Base-by-base conservation (phyloP, 2,329 filamentous ascomycete species). In the Aspergillus luchuensis region DNA sequence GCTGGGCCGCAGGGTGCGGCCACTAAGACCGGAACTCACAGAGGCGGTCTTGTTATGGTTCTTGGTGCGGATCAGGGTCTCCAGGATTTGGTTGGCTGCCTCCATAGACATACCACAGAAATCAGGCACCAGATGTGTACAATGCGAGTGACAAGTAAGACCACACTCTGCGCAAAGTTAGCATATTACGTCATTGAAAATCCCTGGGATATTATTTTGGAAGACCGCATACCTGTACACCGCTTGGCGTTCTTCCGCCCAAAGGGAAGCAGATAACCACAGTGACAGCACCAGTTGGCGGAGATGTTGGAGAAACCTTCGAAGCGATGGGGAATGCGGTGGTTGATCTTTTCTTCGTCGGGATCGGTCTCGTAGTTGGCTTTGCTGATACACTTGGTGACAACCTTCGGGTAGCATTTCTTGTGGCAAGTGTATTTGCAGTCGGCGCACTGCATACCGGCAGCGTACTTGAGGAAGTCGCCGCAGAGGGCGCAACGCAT, bases 31-130 rank as follows among this genome's bases (percentile, higher is more conserved):
- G 55, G 81, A 80, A 63, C 80, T 79, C 58, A 81, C 76, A 61
- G 80, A 80, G 4, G 81, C 78, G 56, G 77, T 76, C 72, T 85
- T 84, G 82, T 77, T 90, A 36, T 36, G 33, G 83, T 87, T 85
- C 79, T 93, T 96, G 61, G 90, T 89, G 53, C 87, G 88, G 71
- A 91, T 87, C 68, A 97, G 91, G 53, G 93, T 91, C 65, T 92
- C 89, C 57, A 98, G 78, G 66, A 99, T 97, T 72, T 96, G 88
- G 76, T 97, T 98, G 47, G 95, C 95, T 39, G 91, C 91, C 59
- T 95, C 91, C 95, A 98, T 98, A 28, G 92, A 96, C 92, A 99
- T 99, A 69, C 95, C 95, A 76, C 95, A 99, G 79, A 99, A 99
- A 76, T 99, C 95, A 19, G 95, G 95, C 33, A 99, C 94, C 67